phyloP scores from a whole-genome alignment of 306 rosid genomes.

The Malus domestica region DNA sequence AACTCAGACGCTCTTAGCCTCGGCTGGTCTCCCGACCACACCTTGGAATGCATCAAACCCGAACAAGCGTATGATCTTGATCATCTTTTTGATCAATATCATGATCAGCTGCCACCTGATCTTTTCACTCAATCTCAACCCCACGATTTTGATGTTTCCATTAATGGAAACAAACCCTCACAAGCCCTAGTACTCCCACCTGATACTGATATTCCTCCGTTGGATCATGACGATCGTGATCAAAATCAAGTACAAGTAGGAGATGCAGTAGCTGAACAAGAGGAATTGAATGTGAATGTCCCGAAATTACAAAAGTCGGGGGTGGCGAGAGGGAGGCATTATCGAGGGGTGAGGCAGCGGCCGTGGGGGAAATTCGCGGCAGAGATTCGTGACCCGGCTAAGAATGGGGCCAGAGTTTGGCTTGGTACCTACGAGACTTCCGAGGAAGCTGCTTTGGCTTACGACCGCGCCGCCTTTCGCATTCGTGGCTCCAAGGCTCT shows the following conservation, averaged over 20 bases:
- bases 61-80: neutral
- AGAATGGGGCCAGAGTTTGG: slow-evolving; percentile 50
- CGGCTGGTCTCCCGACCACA: slow-evolving; percentile 33
- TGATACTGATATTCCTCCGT: neutral
- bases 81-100: neutral
- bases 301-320: neutral
- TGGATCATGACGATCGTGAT: neutral
- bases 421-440: slow-evolving; percentile 59
- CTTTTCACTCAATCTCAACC: neutral
- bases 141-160: neutral
- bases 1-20: slow-evolving; percentile 34
- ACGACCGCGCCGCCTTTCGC: slow-evolving; percentile 47
- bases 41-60: neutral
- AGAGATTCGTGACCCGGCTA: slow-evolving; percentile 54
- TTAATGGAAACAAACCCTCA: neutral
- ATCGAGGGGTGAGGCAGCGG: slow-evolving; percentile 46
- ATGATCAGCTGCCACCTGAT: neutral
- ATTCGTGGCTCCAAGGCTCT: slow-evolving; percentile 54
- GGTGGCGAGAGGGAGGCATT: slow-evolving; percentile 22
- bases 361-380: slow-evolving; percentile 61
- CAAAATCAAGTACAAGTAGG: neutral
- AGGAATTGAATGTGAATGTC: neutral
- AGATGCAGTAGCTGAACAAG: neutral
- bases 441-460: slow-evolving; percentile 58
- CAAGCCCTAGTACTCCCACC: neutral